A percentile compares a stretch with the other conserved stretches of the same genome.
phyloP scores from a whole-genome alignment of 768 basidiomycete genomes.

The Rhodotorula babjevae region DNA sequence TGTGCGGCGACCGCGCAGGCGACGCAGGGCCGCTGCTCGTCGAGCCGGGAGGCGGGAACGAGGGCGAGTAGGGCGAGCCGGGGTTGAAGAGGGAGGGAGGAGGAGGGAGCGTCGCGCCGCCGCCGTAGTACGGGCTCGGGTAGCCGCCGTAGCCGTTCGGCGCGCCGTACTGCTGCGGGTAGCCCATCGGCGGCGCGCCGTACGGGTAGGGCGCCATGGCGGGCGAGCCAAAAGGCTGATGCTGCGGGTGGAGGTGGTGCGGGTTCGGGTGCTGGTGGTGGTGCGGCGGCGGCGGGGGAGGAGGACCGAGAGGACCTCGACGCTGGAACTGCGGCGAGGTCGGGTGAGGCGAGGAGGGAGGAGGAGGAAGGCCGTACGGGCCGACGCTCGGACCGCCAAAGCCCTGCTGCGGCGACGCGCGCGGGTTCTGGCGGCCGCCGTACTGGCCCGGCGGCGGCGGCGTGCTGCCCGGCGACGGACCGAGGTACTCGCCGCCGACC shows the following conservation, averaged over 20 bases:
- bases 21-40: not conserved
- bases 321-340: not conserved
- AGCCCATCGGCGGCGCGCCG: not conserved
- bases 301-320: not conserved
- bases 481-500: conserved; percentile 72
- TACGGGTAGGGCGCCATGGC: not conserved
- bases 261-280: too few relatives aligned
- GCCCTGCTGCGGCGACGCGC: not conserved
- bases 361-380: not conserved
- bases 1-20: conserved; percentile 9
- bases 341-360: too few relatives aligned
- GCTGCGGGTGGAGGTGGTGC: not conserved
- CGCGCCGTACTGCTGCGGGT: not conserved
- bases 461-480: conserved; percentile 29
- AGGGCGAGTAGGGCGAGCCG: not conserved
- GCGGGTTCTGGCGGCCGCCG: not conserved
- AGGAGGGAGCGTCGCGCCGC: not conserved
- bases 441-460: not conserved
- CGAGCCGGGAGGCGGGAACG: not conserved
- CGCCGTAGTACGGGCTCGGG: not conserved
- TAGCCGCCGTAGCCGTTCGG: not conserved
- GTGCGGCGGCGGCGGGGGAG: too few relatives aligned
- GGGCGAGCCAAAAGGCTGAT: not conserved
- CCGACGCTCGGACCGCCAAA: not conserved
- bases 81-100: not conserved